These are phyloP conservation scores for Schrenkiella parvula DNA, from an alignment of 345 rosid species.

Conservation along the genomic window DNA sequence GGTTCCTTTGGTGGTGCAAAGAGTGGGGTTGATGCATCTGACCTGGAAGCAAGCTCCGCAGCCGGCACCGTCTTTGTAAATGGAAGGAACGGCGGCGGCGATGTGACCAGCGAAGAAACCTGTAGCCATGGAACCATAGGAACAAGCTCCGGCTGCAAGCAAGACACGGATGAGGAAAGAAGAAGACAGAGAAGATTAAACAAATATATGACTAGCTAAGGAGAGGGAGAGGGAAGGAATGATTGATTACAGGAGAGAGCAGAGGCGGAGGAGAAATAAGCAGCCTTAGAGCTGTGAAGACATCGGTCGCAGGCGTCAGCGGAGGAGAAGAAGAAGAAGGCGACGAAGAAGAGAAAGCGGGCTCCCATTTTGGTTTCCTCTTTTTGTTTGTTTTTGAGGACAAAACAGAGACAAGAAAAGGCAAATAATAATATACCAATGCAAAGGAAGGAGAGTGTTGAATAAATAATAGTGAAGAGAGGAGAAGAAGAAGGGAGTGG, in stretches of 20 bases:
- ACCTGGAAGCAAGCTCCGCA: conserved; percentile 94
- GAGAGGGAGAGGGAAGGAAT: not conserved
- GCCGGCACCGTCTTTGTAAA: conserved; percentile 81
- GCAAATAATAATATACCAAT: too few species aligned
- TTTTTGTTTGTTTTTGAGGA: too few species aligned
- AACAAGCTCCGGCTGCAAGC: conserved; percentile 88
- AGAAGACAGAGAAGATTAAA: not conserved
- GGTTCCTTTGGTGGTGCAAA: conserved; percentile 66
- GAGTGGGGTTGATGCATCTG: conserved; percentile 58
- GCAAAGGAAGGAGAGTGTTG: not conserved
- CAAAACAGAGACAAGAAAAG: too few species aligned
- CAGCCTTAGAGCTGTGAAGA: conserved; percentile 59
- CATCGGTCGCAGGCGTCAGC: conserved; percentile 86
- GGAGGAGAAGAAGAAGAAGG: conserved; percentile 35
- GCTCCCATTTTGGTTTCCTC: conserved; percentile 51
- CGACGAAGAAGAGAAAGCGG: conserved; percentile 23
- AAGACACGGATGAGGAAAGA: conserved; percentile 21
- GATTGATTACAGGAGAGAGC: conserved; percentile 47
- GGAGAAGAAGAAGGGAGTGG: not conserved
- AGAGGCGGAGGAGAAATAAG: conserved; percentile 64
- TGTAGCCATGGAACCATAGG: conserved; percentile 70
- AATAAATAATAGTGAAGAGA: not conserved
- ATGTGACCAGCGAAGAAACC: conserved; percentile 61
- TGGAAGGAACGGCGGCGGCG: conserved; percentile 66
- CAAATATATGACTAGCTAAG: not conserved